phyloP scores from a whole-genome alignment of 345 rosid species.

The Gossypium ekmanianum region DNA sequence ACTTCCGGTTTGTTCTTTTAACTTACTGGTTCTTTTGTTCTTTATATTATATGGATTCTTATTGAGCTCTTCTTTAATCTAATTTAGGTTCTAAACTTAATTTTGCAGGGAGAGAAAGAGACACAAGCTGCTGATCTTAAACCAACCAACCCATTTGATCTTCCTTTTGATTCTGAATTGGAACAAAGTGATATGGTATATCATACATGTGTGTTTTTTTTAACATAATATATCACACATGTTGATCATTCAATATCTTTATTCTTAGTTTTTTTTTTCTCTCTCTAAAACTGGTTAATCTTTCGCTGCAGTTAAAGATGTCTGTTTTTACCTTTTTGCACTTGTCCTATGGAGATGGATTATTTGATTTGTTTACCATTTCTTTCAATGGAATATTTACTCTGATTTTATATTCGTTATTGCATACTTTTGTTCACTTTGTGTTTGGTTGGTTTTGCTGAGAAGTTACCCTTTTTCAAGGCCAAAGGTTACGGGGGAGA shows the following conservation, averaged over 20 bases:
- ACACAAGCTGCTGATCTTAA: conserved; percentile 35
- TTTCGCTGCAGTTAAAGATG: neutral
- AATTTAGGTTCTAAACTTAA: conserved; percentile 11
- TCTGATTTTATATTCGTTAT: neutral
- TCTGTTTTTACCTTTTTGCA: neutral
- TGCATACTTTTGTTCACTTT: neutral
- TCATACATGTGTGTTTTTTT: neutral
- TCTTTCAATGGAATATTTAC: neutral
- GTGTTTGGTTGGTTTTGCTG: neutral
- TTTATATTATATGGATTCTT: neutral
- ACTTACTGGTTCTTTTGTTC: neutral
- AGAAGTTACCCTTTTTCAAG: neutral
- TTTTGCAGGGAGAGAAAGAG: conserved; percentile 47
- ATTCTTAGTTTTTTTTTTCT: neutral
- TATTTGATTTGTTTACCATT: neutral
- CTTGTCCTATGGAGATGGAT: neutral
- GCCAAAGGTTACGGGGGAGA: neutral
- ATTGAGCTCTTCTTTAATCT: neutral
- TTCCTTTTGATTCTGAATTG: conserved; percentile 64
- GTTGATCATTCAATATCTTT: conserved; percentile 12
- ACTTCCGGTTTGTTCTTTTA: conserved; percentile 36
- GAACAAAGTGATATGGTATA: conserved; percentile 69
- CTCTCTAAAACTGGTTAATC: neutral
- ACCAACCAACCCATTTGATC: conserved; percentile 91
- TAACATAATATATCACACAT: conserved; percentile 27